Evolutionary conservation across 768 basidiomycete genomes (phyloP), one percentile per base, ranked within the genome.

Genomic region (Leccinum rimulosum): DNA sequence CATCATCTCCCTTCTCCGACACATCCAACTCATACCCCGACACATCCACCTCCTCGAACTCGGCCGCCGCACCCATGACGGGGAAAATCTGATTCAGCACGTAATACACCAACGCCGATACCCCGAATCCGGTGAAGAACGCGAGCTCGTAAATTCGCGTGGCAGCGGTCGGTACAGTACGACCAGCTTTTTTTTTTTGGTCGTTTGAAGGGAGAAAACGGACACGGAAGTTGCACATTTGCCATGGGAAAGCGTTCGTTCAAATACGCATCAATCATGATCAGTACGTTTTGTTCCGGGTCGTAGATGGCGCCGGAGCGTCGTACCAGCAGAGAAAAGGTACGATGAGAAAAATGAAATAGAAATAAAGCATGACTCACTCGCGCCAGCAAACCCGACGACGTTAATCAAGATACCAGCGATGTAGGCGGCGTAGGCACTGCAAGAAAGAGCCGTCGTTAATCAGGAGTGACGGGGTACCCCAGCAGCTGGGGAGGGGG

Each of bases 91-190:
- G 65, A 74, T 85, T 89, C 49, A 87, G 77, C 45, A 72, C 30
- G 66, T 76, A 82, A 72, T 93, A 94, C 48, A 88, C 68, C 59
- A 88, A 52, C 9, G 82, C 77, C 2, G 90, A 88, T 47, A 86
- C 80, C 31, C 83, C 84, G 63, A 91, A 88, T 30, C 91, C 91
- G n/a, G 88, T 88, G 74, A 93, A 89, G 80, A 92, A 94, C 12
- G 88, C 85, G 77, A 92, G 80, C 54, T 86, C 75, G 72, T 88
- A 91, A 63, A 90, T 82, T 55, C 83, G 80, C n/a, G 84, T 89
- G 2, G 90, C 89, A 5, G 81, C 83, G 27, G 87, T 67, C 6
- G 88, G 84, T 1, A 92, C 89, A 0, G 68, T 71, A 40, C 76
- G 78, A 8, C 88, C 88, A 31, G 84, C 83, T 82, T 4, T 55